A percentile compares a stretch with the other conserved stretches of the same genome.
Conservation (phyloP, 208 protist species). For the Trypanosoma grayi region DNA sequence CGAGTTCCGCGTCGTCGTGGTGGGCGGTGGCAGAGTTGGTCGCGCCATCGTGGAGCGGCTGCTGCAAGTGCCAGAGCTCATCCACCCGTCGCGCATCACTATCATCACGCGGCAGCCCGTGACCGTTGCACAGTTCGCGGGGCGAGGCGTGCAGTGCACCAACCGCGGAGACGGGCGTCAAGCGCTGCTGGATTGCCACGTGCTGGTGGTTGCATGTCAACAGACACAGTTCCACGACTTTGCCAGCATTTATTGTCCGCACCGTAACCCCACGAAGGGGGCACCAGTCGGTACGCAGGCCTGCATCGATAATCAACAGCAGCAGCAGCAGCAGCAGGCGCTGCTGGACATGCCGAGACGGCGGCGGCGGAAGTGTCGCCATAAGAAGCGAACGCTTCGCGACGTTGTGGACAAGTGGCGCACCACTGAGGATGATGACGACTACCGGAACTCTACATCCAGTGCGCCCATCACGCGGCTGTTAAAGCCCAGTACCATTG, state of each 20-base stretch:
- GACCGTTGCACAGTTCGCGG: conserved; percentile 36
- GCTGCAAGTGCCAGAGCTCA: conserved; percentile 25
- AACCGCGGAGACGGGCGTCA: conserved; percentile 36
- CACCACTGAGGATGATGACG: conserved; percentile 9
- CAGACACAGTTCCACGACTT: conserved; percentile 59
- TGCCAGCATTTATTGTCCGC: conserved; percentile 34
- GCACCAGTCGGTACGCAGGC: neutral
- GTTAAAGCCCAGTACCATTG: conserved; percentile 36
- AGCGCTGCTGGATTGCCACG: conserved; percentile 42
- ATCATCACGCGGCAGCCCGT: conserved; percentile 72
- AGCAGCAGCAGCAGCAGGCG: too few species aligned
- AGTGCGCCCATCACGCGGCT: conserved; percentile 5
- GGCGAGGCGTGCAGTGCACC: conserved; percentile 54
- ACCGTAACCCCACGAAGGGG: neutral
- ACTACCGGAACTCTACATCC: neutral
- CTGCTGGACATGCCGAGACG: neutral
- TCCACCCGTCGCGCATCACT: conserved; percentile 74
- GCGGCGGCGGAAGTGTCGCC: neutral
- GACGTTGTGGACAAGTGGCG: conserved; percentile 32
- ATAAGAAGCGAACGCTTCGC: conserved; percentile 14
- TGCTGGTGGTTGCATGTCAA: conserved; percentile 65
- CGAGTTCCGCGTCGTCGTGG: conserved; percentile 55
- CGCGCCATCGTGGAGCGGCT: conserved; percentile 32
- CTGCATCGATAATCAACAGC: neutral
- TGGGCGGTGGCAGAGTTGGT: conserved; percentile 62